These are phyloP conservation scores for Hymenoscyphus salicellus DNA, from an alignment of 2,329 filamentous ascomycete species.

Conservation along the genomic window DNA sequence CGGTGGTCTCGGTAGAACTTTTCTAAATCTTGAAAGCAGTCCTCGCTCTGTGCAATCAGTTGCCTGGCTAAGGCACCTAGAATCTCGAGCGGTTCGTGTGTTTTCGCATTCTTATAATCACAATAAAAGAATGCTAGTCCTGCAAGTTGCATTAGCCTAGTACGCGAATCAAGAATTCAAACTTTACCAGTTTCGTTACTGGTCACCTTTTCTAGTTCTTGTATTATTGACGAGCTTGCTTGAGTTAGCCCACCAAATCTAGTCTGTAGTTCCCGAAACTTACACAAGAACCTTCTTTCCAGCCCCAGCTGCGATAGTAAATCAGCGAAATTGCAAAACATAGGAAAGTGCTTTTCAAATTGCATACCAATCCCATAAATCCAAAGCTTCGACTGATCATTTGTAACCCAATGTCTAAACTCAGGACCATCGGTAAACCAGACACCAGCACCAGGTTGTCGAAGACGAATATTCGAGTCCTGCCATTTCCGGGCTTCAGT, in stretches of 20 bases:
- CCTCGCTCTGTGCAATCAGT: constrained; percentile 28
- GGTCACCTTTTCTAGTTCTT: neutral
- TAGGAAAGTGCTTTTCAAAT: neutral
- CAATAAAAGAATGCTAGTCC: constrained; percentile 33
- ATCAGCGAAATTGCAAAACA: neutral
- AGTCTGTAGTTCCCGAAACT: neutral
- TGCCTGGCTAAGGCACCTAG: constrained; percentile 31
- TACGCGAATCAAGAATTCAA: neutral
- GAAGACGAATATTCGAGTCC: constrained; percentile 13
- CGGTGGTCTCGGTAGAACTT: neutral
- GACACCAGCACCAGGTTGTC: constrained; percentile 22
- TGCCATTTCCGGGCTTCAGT: constrained; percentile 15
- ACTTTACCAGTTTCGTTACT: neutral
- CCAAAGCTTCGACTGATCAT: constrained; percentile 20
- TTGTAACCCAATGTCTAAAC: constrained; percentile 16
- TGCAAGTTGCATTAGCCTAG: neutral
- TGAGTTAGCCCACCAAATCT: neutral
- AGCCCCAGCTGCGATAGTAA: constrained; percentile 17
- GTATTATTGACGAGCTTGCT: neutral
- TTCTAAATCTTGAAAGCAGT: constrained; percentile 16
- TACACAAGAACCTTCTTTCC: constrained; percentile 24
- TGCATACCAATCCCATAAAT: constrained; percentile 18
- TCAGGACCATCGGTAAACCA: constrained; percentile 24
- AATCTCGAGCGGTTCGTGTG: constrained; percentile 22
- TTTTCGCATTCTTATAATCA: constrained; percentile 32